Base-by-base conservation (phyloP, 345 rosid species). In the Syzygium grande region DNA sequence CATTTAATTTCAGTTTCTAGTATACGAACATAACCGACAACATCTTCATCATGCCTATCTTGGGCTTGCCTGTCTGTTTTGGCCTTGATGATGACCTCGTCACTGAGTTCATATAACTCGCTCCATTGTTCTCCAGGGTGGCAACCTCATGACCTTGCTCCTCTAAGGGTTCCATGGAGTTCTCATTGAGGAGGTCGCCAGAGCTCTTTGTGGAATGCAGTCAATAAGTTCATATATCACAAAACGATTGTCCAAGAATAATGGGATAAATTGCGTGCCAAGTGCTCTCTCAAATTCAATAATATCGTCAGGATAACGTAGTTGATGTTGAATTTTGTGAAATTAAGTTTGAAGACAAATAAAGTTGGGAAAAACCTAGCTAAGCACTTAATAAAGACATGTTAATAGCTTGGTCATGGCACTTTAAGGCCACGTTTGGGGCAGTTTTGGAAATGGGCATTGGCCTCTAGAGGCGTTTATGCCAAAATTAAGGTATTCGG, bases 61-160 rank as follows among this genome's bases (percentile, higher is more conserved):
- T 95, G 1, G 96, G 96, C 86, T 93, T 95, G 61, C 96, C 95
- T 61, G 92, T 96, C 2, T 92, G 91, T 90, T 92, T 96, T 51
- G 89, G 83, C 87, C 93, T 92, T 12, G 95, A 84, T 11, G 93
- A 93, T 3, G 97, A 87, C 87, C 94, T 96, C 19, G 94, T 90
- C 86, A 94, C 23, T 19, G 79, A 17, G 79, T 21, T 68, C 80
- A 19, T 9, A 19, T 34, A 22, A 93, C 55, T 92, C 86, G 93
- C 94, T 2, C 99, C 97, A 46, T 95, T 92, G 89, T 89, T 96
- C 90, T 93, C 99, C 2, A 93, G 86, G 17, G 94, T 95, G 21
- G 93, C 94, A 12, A 94, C 92, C 84, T 93, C 94, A 2, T 9
- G 46, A 84, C 94, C 96, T 1, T 38, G 41, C 41, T 95, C 98